These are phyloP conservation scores for Starmerella bombi DNA, from an alignment of 805 yeast species.

Conservation along the genomic window DNA sequence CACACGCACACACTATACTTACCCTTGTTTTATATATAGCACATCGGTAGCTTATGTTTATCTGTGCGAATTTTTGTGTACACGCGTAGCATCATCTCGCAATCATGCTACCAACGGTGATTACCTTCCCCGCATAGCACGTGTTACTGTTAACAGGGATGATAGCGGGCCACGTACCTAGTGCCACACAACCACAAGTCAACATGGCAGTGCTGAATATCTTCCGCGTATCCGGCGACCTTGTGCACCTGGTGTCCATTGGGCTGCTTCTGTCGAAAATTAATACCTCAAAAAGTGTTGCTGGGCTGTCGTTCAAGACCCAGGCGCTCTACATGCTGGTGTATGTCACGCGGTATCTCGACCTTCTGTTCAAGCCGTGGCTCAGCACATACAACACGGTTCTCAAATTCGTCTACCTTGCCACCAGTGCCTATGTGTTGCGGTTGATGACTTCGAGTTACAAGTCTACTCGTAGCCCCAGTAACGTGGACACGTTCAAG, in stretches of 20 bases:
- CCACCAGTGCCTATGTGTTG: conserved; percentile 60
- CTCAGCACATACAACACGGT: conserved; percentile 50
- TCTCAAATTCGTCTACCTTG: conserved; percentile 73
- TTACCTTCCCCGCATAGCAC: too few relatives aligned
- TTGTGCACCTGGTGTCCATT: conserved; percentile 71
- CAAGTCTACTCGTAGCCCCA: conserved; percentile 43
- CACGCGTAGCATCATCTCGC: too few relatives aligned
- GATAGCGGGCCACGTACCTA: too few relatives aligned
- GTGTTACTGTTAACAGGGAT: too few relatives aligned
- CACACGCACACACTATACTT: too few relatives aligned
- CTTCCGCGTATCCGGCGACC: conserved; percentile 43
- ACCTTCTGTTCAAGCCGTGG: conserved; percentile 35
- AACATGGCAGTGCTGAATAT: conserved; percentile 13
- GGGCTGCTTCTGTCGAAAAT: conserved; percentile 64
- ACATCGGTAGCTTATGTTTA: too few relatives aligned
- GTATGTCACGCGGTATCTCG: conserved; percentile 59
- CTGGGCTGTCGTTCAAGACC: conserved; percentile 81
- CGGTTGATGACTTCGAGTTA: conserved; percentile 53
- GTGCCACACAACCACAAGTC: too few relatives aligned
- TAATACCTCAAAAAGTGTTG: conserved; percentile 46
- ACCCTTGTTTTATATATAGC: too few relatives aligned
- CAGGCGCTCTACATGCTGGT: conserved; percentile 68
- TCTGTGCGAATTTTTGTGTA: too few relatives aligned
- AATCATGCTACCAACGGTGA: too few relatives aligned
- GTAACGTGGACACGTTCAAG: conserved; percentile 56